Percentiles rank a stretch among this genome's conserved stretches.
These are phyloP conservation scores for Daldinia loculata DNA, from an alignment of 495 filamentous ascomycete genomes.

Conservation along the genomic window DNA sequence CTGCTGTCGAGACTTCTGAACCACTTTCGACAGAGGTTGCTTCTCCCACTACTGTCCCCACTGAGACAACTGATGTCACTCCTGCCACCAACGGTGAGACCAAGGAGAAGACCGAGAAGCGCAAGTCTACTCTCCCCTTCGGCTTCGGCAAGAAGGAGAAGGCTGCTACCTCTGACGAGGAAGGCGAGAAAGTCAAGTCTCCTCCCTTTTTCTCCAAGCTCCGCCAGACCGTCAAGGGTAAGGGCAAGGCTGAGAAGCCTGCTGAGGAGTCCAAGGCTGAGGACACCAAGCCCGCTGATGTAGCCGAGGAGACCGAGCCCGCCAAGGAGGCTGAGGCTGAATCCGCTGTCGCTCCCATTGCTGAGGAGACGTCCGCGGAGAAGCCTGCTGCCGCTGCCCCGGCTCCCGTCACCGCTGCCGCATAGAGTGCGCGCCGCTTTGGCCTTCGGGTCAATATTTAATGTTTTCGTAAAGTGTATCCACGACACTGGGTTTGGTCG, in stretches of 20 bases:
- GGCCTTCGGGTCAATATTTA: conserved; percentile 41
- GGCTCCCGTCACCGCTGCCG: conserved; percentile 57
- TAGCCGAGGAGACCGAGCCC: conserved; percentile 57
- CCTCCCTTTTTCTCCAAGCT: conserved; percentile 65
- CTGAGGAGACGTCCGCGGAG: conserved; percentile 49
- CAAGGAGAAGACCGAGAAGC: conserved; percentile 65
- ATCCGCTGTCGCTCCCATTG: conserved; percentile 38
- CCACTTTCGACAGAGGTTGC: conserved; percentile 59
- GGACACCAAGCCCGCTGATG: conserved; percentile 60
- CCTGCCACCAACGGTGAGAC: conserved; percentile 60
- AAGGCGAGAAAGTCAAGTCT: conserved; percentile 64
- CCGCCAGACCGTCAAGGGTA: conserved; percentile 63
- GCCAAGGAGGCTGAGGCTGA: conserved; percentile 55
- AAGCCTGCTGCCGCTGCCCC: conserved; percentile 49
- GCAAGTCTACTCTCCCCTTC: conserved; percentile 65
- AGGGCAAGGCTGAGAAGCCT: conserved; percentile 60
- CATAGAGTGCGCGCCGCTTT: conserved; percentile 51
- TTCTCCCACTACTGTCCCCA: conserved; percentile 54
- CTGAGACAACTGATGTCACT: conserved; percentile 54
- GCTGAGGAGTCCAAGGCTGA: conserved; percentile 53
- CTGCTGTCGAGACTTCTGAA: conserved; percentile 64
- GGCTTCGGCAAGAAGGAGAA: conserved; percentile 63
- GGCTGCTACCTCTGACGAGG: conserved; percentile 56
- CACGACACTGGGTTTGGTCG: conserved; percentile 54
- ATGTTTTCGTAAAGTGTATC: conserved; percentile 48